These are phyloP conservation scores for Fusarium sambucinum DNA, from an alignment of 2,329 filamentous ascomycete species.

Conservation along the genomic window DNA sequence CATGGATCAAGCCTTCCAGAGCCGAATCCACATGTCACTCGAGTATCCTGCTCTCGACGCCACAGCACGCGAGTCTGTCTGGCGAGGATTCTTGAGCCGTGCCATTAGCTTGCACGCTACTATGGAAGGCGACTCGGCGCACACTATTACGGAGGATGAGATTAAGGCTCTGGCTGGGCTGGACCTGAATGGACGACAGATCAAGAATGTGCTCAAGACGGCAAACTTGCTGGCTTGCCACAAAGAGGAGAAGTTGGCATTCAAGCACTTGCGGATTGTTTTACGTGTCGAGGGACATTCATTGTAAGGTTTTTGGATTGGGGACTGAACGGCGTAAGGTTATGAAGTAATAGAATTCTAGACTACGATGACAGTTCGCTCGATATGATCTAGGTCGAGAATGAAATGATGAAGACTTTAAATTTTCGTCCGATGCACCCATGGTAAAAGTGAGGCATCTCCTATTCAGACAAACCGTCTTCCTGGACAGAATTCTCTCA, in stretches of 20 bases:
- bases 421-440: background rate
- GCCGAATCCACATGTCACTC: conserved; percentile 62
- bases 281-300: conserved; percentile 49
- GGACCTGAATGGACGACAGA: conserved; percentile 63
- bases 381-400: background rate
- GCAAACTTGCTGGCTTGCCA: conserved; percentile 51
- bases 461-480: background rate
- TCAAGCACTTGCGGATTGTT: conserved; percentile 50
- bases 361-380: background rate
- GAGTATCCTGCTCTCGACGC: conserved; percentile 59
- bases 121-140: conserved; percentile 45
- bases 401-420: background rate
- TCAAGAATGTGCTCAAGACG: conserved; percentile 62
- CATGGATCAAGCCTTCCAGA: conserved; percentile 62
- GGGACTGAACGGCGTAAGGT: background rate
- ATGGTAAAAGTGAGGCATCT: background rate
- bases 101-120: conserved; percentile 41
- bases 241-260: conserved; percentile 47
- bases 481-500: background rate
- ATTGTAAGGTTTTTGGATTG: conserved; percentile 31
- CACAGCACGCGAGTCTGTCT: conserved; percentile 54
- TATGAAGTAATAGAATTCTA: background rate
- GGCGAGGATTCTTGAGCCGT: conserved; percentile 56
- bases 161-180: conserved; percentile 55
- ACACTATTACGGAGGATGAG: conserved; percentile 49